phyloP scores from a whole-genome alignment of 768 basidiomycete genomes.

The Mycena galericulata region DNA sequence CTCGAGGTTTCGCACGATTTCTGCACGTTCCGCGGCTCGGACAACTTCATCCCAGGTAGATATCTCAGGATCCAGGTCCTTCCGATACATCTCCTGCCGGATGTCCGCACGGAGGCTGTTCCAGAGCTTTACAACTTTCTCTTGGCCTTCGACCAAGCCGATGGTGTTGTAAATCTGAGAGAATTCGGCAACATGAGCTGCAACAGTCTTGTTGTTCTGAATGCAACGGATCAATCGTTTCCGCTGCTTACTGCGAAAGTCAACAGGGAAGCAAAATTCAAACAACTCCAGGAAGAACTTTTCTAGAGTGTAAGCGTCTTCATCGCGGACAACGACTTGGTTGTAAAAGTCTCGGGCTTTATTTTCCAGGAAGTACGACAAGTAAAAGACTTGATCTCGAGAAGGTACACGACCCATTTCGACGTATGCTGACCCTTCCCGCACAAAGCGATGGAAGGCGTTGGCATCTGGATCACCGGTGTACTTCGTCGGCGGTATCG shows the following conservation, averaged over 20 bases:
- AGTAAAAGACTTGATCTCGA: too few species aligned
- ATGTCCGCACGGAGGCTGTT: too few species aligned
- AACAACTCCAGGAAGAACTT: too few species aligned
- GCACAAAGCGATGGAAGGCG: too few species aligned
- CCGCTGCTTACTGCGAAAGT: slow-evolving; percentile 38
- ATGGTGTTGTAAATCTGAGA: too few species aligned
- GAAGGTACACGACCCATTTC: slow-evolving; percentile 33
- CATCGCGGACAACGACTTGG: slow-evolving; percentile 40
- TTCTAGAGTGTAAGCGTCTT: slow-evolving; percentile 42
- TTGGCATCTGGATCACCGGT: slow-evolving; percentile 40
- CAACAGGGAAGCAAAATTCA: slow-evolving; percentile 51
- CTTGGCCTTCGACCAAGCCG: slow-evolving; percentile 33
- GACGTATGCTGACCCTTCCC: slow-evolving; percentile 38
- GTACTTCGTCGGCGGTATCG: slow-evolving; percentile 41
- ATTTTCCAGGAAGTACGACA: slow-evolving; percentile 46
- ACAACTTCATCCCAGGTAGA: too few species aligned
- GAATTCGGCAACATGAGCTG: slow-evolving; percentile 43
- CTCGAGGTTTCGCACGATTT: slow-evolving; percentile 41
- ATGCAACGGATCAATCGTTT: neutral
- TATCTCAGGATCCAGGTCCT: too few species aligned
- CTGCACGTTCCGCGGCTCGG: slow-evolving; percentile 46
- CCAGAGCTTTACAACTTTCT: too few species aligned
- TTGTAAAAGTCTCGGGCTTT: slow-evolving; percentile 49
- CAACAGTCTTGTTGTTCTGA: slow-evolving; percentile 28
- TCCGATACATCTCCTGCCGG: too few species aligned